Conservation (phyloP, 176 grass and related monocot species). For the Carex littledalei region DNA sequence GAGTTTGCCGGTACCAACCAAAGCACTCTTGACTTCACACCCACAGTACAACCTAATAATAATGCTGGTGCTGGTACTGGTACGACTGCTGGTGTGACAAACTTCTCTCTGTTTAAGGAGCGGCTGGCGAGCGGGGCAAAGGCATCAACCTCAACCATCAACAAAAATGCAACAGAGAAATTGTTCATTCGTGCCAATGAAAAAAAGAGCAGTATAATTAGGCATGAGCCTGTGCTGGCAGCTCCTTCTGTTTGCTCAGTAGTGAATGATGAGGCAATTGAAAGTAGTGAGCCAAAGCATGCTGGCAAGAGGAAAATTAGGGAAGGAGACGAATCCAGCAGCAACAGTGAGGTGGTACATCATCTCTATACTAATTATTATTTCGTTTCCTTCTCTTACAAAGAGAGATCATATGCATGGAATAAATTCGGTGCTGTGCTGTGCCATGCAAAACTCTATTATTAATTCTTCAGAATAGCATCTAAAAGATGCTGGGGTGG, state of each 20-base stretch:
- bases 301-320: slow-evolving; percentile 28
- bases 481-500: no score
- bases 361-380: neutral
- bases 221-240: neutral
- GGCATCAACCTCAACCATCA: neutral
- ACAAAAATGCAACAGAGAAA: neutral
- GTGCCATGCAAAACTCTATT: neutral
- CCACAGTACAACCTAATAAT: neutral
- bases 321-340: slow-evolving; percentile 32
- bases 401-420: neutral
- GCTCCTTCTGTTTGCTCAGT: neutral
- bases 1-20: neutral
- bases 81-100: neutral
- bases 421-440: neutral
- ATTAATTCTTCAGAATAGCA: neutral
- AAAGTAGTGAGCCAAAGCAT: neutral
- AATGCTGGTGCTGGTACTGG: no score
- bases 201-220: neutral
- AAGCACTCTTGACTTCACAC: neutral
- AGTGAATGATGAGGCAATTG: neutral
- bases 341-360: slow-evolving; percentile 14
- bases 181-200: neutral
- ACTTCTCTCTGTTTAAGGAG: neutral
- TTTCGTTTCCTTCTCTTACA: neutral
- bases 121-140: neutral